These are phyloP conservation scores for Ophiostoma australiae DNA, from an alignment of 2,329 filamentous ascomycete genomes.

Conservation along the genomic window DNA sequence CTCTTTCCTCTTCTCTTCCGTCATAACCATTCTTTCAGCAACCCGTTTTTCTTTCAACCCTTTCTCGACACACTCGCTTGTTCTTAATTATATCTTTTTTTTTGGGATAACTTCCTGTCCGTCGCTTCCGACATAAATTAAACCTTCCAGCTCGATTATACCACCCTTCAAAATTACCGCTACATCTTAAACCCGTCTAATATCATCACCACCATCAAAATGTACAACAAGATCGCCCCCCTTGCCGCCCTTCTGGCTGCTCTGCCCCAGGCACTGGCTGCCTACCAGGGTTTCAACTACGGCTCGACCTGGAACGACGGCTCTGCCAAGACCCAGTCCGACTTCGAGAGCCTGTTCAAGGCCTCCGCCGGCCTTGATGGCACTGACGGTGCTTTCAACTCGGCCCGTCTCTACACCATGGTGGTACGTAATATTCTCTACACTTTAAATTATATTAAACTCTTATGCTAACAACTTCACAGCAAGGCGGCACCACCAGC, in stretches of 20 bases:
- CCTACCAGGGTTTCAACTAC: constrained; percentile 64
- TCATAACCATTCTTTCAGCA: constrained; percentile 12
- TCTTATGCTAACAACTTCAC: constrained; percentile 15
- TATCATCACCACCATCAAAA: background rate
- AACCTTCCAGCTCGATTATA: background rate
- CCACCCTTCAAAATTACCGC: background rate
- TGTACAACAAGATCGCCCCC: constrained; percentile 24
- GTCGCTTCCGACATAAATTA: background rate
- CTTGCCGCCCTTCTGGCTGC: constrained; percentile 27
- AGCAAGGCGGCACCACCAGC: constrained; percentile 60
- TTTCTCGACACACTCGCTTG: constrained; percentile 20
- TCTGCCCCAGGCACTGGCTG: constrained; percentile 33
- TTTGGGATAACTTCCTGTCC: constrained; percentile 19
- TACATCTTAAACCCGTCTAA: background rate
- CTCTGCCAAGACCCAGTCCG: constrained; percentile 53
- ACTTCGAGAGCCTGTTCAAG: constrained; percentile 68
- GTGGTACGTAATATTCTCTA: constrained; percentile 42
- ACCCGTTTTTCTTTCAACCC: background rate
- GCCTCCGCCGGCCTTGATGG: constrained; percentile 59
- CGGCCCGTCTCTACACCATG: constrained; percentile 68
- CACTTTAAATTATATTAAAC: background rate
- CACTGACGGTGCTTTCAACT: constrained; percentile 58
- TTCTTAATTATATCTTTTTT: background rate
- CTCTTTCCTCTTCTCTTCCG: constrained; percentile 11
- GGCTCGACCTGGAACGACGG: constrained; percentile 58